phyloP scores from a whole-genome alignment of 2,329 filamentous ascomycete genomes.

The Alternaria panax region DNA sequence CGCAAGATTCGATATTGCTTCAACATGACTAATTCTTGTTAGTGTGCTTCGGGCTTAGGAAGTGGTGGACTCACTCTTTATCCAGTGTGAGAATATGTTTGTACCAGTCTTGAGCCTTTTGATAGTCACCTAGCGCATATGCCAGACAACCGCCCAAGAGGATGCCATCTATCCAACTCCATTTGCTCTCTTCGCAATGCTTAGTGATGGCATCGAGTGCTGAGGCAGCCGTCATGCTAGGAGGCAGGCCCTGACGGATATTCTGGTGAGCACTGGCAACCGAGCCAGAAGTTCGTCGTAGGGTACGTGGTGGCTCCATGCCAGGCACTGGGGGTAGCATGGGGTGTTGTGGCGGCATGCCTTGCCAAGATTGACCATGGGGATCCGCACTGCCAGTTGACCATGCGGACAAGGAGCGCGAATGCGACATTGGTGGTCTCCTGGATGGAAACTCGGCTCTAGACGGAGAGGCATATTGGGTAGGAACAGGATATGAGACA shows the following conservation, averaged over 20 bases:
- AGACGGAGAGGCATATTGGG: conserved; percentile 26
- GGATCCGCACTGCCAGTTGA: conserved; percentile 27
- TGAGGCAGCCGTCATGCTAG: conserved; percentile 47
- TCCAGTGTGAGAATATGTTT: conserved; percentile 69
- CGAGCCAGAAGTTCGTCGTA: conserved; percentile 47
- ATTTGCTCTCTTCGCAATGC: conserved; percentile 51
- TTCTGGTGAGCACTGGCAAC: conserved; percentile 38
- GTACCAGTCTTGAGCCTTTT: conserved; percentile 78
- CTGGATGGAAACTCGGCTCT: conserved; percentile 29
- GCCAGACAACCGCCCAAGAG: conserved; percentile 88
- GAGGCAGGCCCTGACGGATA: conserved; percentile 38
- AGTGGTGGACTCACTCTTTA: conserved; percentile 53
- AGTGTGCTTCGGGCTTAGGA: conserved; percentile 1
- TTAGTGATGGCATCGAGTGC: conserved; percentile 48
- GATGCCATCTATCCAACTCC: conserved; percentile 87
- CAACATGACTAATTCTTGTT: conserved; percentile 71
- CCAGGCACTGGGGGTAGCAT: conserved; percentile 30
- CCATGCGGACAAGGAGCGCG: conserved; percentile 43
- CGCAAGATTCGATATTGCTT: conserved; percentile 92
- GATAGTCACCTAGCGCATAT: conserved; percentile 86
- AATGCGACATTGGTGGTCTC: conserved; percentile 33
- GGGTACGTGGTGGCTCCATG: conserved; percentile 39
- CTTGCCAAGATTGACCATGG: conserved; percentile 38
- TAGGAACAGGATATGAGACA: conserved; percentile 35
- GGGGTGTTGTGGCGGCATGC: conserved; percentile 27